Percentiles rank a stretch among this genome's conserved stretches.
phyloP scores from a whole-genome alignment of 768 basidiomycete genomes.

The Termitomyces sp. region DNA sequence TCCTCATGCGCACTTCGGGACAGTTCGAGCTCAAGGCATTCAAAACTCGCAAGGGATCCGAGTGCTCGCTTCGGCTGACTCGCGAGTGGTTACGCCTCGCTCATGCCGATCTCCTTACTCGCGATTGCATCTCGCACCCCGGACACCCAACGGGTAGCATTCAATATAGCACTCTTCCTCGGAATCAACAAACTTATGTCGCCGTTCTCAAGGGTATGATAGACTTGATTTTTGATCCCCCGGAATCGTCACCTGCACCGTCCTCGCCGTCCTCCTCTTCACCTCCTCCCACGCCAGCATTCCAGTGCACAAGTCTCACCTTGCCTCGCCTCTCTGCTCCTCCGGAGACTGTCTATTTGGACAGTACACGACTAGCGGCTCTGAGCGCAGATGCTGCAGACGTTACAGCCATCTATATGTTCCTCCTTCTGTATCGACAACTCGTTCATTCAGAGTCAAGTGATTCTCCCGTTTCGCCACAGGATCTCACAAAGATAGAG shows the following conservation, averaged over 20 bases:
- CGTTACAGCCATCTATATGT: conserved; percentile 72
- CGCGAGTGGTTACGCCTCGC: conserved; percentile 64
- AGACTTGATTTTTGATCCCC: conserved; percentile 62
- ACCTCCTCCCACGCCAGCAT: conserved; percentile 27
- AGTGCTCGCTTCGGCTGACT: conserved; percentile 49
- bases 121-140: conserved; percentile 41
- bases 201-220: conserved; percentile 56
- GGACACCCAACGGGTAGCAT: conserved; percentile 38
- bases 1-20: conserved; percentile 74
- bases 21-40: conserved; percentile 80
- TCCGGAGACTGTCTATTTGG: conserved; percentile 82
- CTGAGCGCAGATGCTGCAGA: conserved; percentile 75
- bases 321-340: conserved; percentile 39
- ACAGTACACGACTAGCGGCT: conserved; percentile 62
- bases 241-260: conserved; percentile 28
- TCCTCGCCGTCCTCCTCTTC: conserved; percentile 26
- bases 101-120: conserved; percentile 39
- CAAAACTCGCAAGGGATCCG: conserved; percentile 48
- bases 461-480: conserved; percentile 23
- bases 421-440: conserved; percentile 77
- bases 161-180: conserved; percentile 42
- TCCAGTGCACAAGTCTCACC: conserved; percentile 19
- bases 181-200: conserved; percentile 54
- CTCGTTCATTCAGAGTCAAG: conserved; percentile 51
- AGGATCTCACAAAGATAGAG: conserved; percentile 37